A percentile compares a stretch with the other conserved stretches of the same genome.
These are phyloP conservation scores for Mycotypha africana DNA, from an alignment of 371 early-diverging fungal species.

Conservation along the genomic window DNA sequence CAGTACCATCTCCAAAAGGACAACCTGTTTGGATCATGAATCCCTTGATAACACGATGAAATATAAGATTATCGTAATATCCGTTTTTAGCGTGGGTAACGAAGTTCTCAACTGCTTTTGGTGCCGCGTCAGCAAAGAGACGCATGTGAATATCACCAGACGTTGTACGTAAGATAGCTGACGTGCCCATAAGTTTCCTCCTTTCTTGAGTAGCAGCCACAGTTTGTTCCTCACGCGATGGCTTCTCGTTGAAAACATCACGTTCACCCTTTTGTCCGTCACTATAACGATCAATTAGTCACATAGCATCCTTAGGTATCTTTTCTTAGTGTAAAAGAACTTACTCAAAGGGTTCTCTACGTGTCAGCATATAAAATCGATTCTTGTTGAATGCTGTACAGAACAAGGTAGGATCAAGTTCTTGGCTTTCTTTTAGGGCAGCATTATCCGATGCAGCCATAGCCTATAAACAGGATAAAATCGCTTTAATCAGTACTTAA, in stretches of 20 bases:
- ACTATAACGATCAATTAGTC: too few species aligned
- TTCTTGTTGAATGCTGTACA: constrained; percentile 88
- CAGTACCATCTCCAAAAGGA: constrained; percentile 91
- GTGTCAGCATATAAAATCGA: constrained; percentile 90
- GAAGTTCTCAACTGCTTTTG: constrained; percentile 93
- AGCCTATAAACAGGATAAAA: constrained; percentile 57
- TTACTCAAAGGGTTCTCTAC: constrained; percentile 79
- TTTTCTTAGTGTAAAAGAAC: too few species aligned
- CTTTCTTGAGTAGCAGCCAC: constrained; percentile 68
- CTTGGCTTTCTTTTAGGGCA: constrained; percentile 62
- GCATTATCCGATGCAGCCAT: constrained; percentile 91
- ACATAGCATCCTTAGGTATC: too few species aligned
- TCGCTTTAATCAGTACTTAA: not conserved
- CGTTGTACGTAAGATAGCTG: constrained; percentile 83
- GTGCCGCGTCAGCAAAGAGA: constrained; percentile 81
- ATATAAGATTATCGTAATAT: constrained; percentile 71
- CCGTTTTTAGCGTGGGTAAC: constrained; percentile 75
- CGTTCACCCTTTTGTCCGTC: constrained; percentile 65
- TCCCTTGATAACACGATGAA: constrained; percentile 89
- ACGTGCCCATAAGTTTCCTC: constrained; percentile 59
- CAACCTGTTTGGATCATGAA: constrained; percentile 92
- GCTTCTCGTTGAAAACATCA: constrained; percentile 97
- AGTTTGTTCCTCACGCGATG: constrained; percentile 91
- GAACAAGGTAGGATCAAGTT: constrained; percentile 82
- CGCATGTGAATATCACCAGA: constrained; percentile 83